phyloP scores from a whole-genome alignment of 768 basidiomycete species.

The Galerina marginata region DNA sequence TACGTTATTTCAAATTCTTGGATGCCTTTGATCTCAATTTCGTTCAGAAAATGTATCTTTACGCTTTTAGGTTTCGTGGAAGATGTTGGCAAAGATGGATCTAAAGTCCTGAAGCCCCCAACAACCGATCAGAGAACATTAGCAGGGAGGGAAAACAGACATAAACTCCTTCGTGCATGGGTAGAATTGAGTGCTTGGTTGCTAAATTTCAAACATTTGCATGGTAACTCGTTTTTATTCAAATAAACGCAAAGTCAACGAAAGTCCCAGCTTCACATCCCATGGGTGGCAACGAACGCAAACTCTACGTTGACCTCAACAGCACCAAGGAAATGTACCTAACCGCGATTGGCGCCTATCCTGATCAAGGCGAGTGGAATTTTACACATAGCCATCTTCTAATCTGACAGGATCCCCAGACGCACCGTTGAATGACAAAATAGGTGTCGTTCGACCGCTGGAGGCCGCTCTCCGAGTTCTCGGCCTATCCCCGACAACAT shows the following conservation, averaged over 20 bases:
- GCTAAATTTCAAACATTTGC: constrained; percentile 54
- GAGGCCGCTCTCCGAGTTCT: constrained; percentile 51
- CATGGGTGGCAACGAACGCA: constrained; percentile 46
- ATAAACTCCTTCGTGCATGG: constrained; percentile 79
- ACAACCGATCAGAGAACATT: constrained; percentile 49
- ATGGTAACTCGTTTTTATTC: constrained; percentile 39
- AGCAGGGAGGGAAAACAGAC: constrained; percentile 56
- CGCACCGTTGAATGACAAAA: constrained; percentile 46
- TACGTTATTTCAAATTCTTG: constrained; percentile 38
- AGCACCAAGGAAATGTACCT: constrained; percentile 75
- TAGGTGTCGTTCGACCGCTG: constrained; percentile 41
- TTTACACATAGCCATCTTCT: neutral
- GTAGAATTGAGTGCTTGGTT: constrained; percentile 76
- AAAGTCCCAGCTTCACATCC: constrained; percentile 46
- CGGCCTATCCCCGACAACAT: constrained; percentile 71
- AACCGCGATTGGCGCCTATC: constrained; percentile 74
- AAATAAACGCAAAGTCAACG: constrained; percentile 6
- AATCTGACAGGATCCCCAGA: constrained; percentile 55
- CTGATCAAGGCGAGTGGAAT: constrained; percentile 65
- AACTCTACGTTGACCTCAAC: constrained; percentile 45
- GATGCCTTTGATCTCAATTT: constrained; percentile 2
- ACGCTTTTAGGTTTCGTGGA: constrained; percentile 48
- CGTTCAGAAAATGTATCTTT: constrained; percentile 48
- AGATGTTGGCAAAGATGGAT: constrained; percentile 33
- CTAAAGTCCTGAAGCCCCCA: constrained; percentile 59